Evolutionary conservation across 108 stramenopile genomes (phyloP).

Genomic region (Skeletonema grethae): DNA sequence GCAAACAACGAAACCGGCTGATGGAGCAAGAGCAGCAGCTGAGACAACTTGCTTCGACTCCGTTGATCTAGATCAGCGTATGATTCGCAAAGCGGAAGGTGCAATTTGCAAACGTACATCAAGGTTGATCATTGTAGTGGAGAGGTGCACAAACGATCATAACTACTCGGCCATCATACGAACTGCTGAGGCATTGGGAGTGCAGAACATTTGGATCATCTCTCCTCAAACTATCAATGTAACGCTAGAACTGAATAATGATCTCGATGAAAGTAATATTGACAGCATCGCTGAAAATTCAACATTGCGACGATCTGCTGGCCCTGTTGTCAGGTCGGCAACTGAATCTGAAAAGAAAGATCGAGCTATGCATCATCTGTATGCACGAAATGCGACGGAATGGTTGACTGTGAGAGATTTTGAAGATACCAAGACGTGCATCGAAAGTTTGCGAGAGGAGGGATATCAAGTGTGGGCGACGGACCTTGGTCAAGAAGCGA

Average conservation of each 20-base stretch:
- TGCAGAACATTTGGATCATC: constrained; percentile 83
- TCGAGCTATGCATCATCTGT: constrained; percentile 75
- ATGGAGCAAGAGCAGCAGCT: neutral
- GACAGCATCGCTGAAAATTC: constrained; percentile 18
- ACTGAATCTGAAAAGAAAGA: constrained; percentile 64
- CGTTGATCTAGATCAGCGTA: constrained; percentile 69
- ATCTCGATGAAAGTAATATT: constrained; percentile 6
- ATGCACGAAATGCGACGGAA: constrained; percentile 87
- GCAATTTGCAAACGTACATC: constrained; percentile 78
- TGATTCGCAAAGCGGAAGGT: constrained; percentile 86
- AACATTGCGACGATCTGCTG: constrained; percentile 25
- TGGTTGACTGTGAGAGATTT: constrained; percentile 84
- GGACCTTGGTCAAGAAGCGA: constrained; percentile 81
- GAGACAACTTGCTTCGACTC: constrained; percentile 57
- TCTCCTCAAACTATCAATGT: constrained; percentile 58
- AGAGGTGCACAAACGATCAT: constrained; percentile 87
- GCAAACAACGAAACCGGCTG: neutral
- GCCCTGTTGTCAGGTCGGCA: constrained; percentile 29
- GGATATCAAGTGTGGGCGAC: constrained; percentile 84
- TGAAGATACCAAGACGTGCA: constrained; percentile 66
- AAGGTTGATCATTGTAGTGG: constrained; percentile 75
- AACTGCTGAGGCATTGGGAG: constrained; percentile 87
- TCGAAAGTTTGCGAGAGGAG: constrained; percentile 54
- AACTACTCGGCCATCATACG: constrained; percentile 72
- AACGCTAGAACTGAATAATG: constrained; percentile 20